Evolutionary conservation across 768 basidiomycete species (phyloP).

Genomic region (Chiua virens): DNA sequence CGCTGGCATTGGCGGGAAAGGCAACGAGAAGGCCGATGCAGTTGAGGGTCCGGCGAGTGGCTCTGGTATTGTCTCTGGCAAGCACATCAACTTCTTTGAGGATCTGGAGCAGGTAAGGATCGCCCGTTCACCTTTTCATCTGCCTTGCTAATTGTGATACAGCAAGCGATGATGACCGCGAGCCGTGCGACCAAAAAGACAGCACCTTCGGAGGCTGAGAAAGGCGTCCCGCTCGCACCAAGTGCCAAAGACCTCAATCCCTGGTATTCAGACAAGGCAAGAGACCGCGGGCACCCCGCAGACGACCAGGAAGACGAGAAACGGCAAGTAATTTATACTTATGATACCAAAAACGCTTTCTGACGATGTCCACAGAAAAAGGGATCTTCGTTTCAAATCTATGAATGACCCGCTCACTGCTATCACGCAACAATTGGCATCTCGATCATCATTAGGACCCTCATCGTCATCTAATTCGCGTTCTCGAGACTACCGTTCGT

Average conservation of each 20-base stretch:
- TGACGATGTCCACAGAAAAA: constrained; percentile 41
- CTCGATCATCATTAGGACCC: constrained; percentile 29
- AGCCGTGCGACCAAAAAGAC: constrained; percentile 51
- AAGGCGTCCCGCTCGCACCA: constrained; percentile 73
- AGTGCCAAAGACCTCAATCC: constrained; percentile 75
- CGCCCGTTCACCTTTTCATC: not conserved
- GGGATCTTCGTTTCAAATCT: constrained; percentile 63
- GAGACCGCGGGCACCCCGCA: constrained; percentile 27
- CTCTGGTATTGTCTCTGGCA: constrained; percentile 33
- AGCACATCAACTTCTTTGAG: constrained; percentile 84
- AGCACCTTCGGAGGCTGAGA: constrained; percentile 55
- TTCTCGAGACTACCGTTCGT: constrained; percentile 15
- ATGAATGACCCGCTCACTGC: constrained; percentile 71
- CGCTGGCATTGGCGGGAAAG: constrained; percentile 46
- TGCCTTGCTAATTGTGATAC: constrained; percentile 4
- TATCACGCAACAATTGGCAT: constrained; percentile 64
- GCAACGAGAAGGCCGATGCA: constrained; percentile 35
- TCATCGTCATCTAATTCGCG: constrained; percentile 10
- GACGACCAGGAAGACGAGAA: constrained; percentile 35
- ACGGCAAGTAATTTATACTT: constrained; percentile 35
- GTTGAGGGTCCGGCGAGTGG: constrained; percentile 13
- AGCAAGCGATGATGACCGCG: constrained; percentile 48
- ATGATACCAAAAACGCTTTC: not conserved
- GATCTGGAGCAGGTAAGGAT: constrained; percentile 68
- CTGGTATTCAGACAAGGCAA: constrained; percentile 57